These are phyloP conservation scores for Sparassis latifolia DNA, from an alignment of 1,284 basidiomycete genomes.

Conservation along the genomic window DNA sequence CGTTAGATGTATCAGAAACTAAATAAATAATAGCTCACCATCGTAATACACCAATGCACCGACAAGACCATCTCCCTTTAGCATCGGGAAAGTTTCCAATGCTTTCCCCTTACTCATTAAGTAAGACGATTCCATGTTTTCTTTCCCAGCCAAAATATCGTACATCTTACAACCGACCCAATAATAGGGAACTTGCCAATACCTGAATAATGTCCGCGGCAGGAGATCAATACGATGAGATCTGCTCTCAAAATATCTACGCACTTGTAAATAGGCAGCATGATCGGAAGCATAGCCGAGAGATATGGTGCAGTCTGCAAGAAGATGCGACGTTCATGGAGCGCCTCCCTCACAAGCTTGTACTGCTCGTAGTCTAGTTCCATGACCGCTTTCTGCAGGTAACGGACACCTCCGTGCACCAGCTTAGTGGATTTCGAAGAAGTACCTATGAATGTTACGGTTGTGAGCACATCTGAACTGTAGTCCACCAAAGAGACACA, in stretches of 20 bases:
- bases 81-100: conserved; percentile 93
- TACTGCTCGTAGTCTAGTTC: conserved; percentile 97
- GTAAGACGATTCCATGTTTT: conserved; percentile 96
- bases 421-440: conserved; percentile 98
- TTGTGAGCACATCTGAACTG: not conserved
- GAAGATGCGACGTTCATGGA: conserved; percentile 92
- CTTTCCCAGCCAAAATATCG: conserved; percentile 89
- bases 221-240: not conserved
- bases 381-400: conserved; percentile 94
- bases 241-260: conserved; percentile 24
- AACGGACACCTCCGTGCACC: conserved; percentile 95
- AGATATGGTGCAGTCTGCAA: conserved; percentile 95
- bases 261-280: conserved; percentile 87
- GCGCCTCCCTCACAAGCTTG: conserved; percentile 92
- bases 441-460: conserved; percentile 55
- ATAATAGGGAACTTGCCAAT: conserved; percentile 98
- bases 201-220: conserved; percentile 44
- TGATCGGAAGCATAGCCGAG: conserved; percentile 88
- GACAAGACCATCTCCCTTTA: conserved; percentile 88
- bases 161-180: conserved; percentile 96
- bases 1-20: too few relatives aligned
- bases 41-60: conserved; percentile 98
- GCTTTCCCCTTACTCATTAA: conserved; percentile 92
- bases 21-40: conserved; percentile 38
- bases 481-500: not conserved